phyloP scores from a whole-genome alignment of 352 stramenopile genomes.

The Phytopythium delawarense region DNA sequence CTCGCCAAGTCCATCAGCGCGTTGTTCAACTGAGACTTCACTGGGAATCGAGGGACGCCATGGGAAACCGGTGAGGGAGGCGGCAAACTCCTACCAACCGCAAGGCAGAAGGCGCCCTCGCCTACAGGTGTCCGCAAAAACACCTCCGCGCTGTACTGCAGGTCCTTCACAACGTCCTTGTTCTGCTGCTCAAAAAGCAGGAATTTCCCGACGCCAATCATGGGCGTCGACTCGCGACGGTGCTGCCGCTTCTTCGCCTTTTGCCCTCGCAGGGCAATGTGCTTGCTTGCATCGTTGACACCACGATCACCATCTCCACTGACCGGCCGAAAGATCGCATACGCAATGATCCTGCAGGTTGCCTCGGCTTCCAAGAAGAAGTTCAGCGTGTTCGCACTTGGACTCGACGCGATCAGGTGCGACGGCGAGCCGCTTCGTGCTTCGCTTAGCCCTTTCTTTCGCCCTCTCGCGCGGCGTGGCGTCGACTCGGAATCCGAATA shows the following conservation, averaged over 20 bases:
- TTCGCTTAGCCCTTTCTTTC: conserved; percentile 20
- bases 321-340: conserved; percentile 64
- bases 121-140: conserved; percentile 64
- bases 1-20: neutral
- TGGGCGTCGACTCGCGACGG: conserved; percentile 62
- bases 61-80: conserved; percentile 32
- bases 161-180: conserved; percentile 89
- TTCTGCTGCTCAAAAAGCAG: conserved; percentile 88
- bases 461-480: conserved; percentile 23
- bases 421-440: conserved; percentile 23
- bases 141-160: conserved; percentile 86
- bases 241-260: conserved; percentile 70
- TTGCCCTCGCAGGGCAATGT: conserved; percentile 36
- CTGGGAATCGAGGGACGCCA: conserved; percentile 5
- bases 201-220: conserved; percentile 75
- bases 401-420: conserved; percentile 8
- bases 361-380: conserved; percentile 83
- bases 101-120: conserved; percentile 71
- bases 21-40: neutral
- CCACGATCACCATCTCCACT: conserved; percentile 19
- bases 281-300: conserved; percentile 14
- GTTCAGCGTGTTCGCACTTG: conserved; percentile 59
- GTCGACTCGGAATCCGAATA: conserved; percentile 67
- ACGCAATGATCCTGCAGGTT: conserved; percentile 75
- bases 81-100: conserved; percentile 48